phyloP scores from a whole-genome alignment of 805 yeast genomes.

The Cyberlindnera xylosilytica region DNA sequence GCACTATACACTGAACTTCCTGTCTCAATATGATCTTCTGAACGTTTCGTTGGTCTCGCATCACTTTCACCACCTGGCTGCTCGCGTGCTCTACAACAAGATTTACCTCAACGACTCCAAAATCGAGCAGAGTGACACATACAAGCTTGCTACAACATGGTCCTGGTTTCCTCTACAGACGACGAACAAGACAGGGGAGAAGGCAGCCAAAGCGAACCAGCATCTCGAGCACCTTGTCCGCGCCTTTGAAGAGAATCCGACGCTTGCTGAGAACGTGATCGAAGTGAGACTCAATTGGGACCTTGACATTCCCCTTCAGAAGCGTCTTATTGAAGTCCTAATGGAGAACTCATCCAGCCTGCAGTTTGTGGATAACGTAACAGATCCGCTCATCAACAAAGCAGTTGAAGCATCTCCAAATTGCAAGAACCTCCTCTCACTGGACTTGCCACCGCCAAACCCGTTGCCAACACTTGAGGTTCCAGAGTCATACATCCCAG shows the following conservation, averaged over 20 bases:
- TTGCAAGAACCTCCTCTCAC: constrained; percentile 21
- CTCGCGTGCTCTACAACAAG: constrained; percentile 32
- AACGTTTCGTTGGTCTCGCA: constrained; percentile 26
- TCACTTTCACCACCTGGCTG: constrained; percentile 30
- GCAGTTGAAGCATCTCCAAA: constrained; percentile 30
- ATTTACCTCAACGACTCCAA: constrained; percentile 40
- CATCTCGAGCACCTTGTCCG: constrained; percentile 28
- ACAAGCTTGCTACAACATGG: constrained; percentile 39
- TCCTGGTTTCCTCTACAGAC: constrained; percentile 26
- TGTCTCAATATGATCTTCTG: constrained; percentile 35
- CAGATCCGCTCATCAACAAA: constrained; percentile 36
- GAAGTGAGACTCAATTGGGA: constrained; percentile 45
- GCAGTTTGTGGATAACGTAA: constrained; percentile 37
- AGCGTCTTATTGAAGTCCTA: constrained; percentile 27
- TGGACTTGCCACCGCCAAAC: constrained; percentile 32
- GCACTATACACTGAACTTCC: constrained; percentile 16
- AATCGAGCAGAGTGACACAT: constrained; percentile 34
- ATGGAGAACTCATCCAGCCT: constrained; percentile 30
- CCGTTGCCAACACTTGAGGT: constrained; percentile 24
- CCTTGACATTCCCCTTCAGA: constrained; percentile 32
- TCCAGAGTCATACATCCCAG: constrained; percentile 27
- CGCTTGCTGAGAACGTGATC: constrained; percentile 27
- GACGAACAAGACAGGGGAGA: constrained; percentile 5
- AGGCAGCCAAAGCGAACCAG: constrained; percentile 24
- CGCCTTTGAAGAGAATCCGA: constrained; percentile 25